Evolutionary conservation across 257 asterid genomes (phyloP).

Genomic region (Solanum chiquidenum): DNA sequence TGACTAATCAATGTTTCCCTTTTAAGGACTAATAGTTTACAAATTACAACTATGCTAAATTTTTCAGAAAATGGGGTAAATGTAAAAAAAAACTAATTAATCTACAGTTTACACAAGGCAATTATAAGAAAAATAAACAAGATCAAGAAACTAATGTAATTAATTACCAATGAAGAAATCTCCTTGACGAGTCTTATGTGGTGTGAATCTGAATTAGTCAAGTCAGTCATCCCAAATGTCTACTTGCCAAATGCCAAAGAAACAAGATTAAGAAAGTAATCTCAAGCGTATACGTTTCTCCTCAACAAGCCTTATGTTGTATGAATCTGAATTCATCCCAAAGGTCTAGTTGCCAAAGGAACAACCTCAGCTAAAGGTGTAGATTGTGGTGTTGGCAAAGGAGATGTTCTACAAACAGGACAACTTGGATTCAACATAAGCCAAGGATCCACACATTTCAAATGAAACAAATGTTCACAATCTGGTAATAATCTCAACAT

Average conservation of each 20-base stretch:
- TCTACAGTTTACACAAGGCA: neutral
- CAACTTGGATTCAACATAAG: slow-evolving; percentile 80
- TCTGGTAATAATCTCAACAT: slow-evolving; percentile 57
- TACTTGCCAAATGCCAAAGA: slow-evolving; percentile 24
- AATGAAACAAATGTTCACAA: slow-evolving; percentile 75
- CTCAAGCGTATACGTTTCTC: too few species aligned
- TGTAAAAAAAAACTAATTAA: neutral
- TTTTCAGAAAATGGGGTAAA: neutral
- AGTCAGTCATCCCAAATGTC: neutral
- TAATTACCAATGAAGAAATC: neutral
- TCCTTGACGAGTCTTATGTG: neutral
- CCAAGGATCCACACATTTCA: slow-evolving; percentile 85
- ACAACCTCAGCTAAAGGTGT: slow-evolving; percentile 86
- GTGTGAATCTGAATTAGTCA: neutral
- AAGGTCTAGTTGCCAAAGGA: slow-evolving; percentile 56
- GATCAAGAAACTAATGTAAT: neutral
- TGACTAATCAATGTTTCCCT: neutral
- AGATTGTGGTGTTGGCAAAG: slow-evolving; percentile 62
- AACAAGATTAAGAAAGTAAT: neutral
- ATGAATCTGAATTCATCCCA: neutral
- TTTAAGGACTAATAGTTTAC: neutral
- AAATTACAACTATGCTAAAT: neutral
- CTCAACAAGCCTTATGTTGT: neutral
- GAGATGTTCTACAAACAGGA: slow-evolving; percentile 86
- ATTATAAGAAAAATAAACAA: neutral